phyloP scores from a whole-genome alignment of 2,329 filamentous ascomycete species.

The Neocucurbitaria cava region DNA sequence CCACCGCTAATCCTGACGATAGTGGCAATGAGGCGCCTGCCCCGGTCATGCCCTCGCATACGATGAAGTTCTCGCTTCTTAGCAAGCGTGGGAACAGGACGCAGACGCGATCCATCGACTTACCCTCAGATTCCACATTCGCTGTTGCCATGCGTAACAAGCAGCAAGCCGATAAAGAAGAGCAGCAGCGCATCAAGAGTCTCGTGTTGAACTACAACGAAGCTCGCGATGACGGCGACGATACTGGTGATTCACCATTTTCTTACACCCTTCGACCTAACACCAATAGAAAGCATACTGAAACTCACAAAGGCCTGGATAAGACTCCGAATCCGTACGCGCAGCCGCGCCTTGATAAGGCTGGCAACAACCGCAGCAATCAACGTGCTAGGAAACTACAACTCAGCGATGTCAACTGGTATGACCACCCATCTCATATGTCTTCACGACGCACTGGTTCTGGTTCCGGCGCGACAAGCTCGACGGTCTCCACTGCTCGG shows the following conservation, averaged over 20 bases:
- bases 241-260: conserved; percentile 69
- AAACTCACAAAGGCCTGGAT: conserved; percentile 48
- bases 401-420: conserved; percentile 98
- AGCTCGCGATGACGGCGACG: conserved; percentile 78
- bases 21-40: conserved; percentile 49
- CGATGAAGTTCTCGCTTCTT: conserved; percentile 96
- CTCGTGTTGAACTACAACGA: conserved; percentile 91
- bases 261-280: conserved; percentile 52
- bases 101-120: conserved; percentile 90
- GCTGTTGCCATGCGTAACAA: conserved; percentile 95
- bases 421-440: conserved; percentile 52
- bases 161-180: conserved; percentile 92
- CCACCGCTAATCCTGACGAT: conserved; percentile 49
- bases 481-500: conserved; percentile 4
- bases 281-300: conserved; percentile 57
- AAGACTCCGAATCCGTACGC: conserved; percentile 53
- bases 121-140: conserved; percentile 90
- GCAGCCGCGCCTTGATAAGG: conserved; percentile 61
- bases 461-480: conserved; percentile 8
- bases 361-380: conserved; percentile 70
- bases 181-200: conserved; percentile 98
- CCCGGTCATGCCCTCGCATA: conserved; percentile 55
- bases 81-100: conserved; percentile 97
- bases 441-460: conserved; percentile 22
- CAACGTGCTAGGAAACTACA: conserved; percentile 91